A percentile compares a stretch with the other conserved stretches of the same genome.
phyloP scores from a whole-genome alignment of 2,329 filamentous ascomycete species.

The Madurella fahalii region DNA sequence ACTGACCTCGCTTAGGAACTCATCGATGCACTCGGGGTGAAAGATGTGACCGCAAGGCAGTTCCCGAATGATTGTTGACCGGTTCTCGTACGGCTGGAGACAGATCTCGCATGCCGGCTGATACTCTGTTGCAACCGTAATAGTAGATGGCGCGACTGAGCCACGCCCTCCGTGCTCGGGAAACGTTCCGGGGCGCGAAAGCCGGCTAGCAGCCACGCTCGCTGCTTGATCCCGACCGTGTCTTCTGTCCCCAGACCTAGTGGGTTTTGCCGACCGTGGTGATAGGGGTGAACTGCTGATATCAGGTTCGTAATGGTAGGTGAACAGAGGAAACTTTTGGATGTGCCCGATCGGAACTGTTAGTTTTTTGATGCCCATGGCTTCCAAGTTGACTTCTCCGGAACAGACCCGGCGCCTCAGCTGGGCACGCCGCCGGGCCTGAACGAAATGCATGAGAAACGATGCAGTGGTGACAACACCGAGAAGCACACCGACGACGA shows the following conservation, averaged over 20 bases:
- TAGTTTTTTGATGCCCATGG: conserved; percentile 76
- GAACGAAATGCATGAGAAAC: conserved; percentile 70
- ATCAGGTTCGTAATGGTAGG: conserved; percentile 60
- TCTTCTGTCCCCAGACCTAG: conserved; percentile 13
- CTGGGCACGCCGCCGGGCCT: conserved; percentile 63
- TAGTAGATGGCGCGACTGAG: conserved; percentile 19
- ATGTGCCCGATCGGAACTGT: conserved; percentile 71
- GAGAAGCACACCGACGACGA: conserved; percentile 68
- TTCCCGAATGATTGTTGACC: conserved; percentile 71
- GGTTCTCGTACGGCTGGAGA: conserved; percentile 70
- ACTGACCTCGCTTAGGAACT: conserved; percentile 72
- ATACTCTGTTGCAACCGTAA: conserved; percentile 48
- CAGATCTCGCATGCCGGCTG: conserved; percentile 91
- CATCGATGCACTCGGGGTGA: conserved; percentile 86
- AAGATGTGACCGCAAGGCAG: conserved; percentile 90
- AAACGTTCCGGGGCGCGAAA: conserved; percentile 5
- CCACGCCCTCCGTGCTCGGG: conserved; percentile 25
- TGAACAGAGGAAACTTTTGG: conserved; percentile 71
- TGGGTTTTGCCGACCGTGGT: conserved; percentile 31
- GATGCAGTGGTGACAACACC: conserved; percentile 64
- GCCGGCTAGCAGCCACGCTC: conserved; percentile 3
- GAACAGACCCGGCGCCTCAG: conserved; percentile 66
- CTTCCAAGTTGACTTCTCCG: conserved; percentile 83
- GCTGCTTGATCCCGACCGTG: conserved; percentile 10
- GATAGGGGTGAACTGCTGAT: conserved; percentile 35